Evolutionary conservation across 257 asterid species (phyloP).

Genomic region (Forsythia suspensa): DNA sequence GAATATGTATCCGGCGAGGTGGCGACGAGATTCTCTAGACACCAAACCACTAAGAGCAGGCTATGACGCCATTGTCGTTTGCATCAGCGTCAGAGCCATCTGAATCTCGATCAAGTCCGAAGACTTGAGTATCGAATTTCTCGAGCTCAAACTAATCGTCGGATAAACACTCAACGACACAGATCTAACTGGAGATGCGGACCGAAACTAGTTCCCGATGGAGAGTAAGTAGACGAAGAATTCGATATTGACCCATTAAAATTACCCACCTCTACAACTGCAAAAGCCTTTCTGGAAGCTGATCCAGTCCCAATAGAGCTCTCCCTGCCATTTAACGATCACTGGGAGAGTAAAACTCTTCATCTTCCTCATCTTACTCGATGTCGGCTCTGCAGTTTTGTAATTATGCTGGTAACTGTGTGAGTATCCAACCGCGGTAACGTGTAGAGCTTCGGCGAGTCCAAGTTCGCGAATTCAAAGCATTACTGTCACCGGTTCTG

Average conservation of each 20-base stretch:
- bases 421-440: no score
- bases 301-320: slow-evolving; percentile 70
- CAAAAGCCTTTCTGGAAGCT: slow-evolving; percentile 59
- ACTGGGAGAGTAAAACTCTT: slow-evolving; percentile 79
- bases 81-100: slow-evolving; percentile 36
- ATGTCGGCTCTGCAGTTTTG: slow-evolving; percentile 18
- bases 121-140: slow-evolving; percentile 65
- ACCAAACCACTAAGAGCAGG: neutral
- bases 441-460: no score
- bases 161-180: slow-evolving; percentile 78
- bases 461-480: no score
- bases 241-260: slow-evolving; percentile 51
- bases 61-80: slow-evolving; percentile 4
- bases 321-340: slow-evolving; percentile 58
- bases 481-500: no score
- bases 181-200: slow-evolving; percentile 80
- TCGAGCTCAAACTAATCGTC: slow-evolving; percentile 66
- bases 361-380: slow-evolving; percentile 35
- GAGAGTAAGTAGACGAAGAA: slow-evolving; percentile 57
- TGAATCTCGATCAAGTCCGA: slow-evolving; percentile 81
- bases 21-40: slow-evolving; percentile 35
- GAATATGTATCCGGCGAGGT: slow-evolving; percentile 59
- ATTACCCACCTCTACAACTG: slow-evolving; percentile 51
- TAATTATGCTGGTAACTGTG: neutral
- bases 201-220: slow-evolving; percentile 65